Evolutionary conservation across 805 yeast species (phyloP), one percentile per base, ranked within the genome.

Genomic region (Lipomyces sp.): DNA sequence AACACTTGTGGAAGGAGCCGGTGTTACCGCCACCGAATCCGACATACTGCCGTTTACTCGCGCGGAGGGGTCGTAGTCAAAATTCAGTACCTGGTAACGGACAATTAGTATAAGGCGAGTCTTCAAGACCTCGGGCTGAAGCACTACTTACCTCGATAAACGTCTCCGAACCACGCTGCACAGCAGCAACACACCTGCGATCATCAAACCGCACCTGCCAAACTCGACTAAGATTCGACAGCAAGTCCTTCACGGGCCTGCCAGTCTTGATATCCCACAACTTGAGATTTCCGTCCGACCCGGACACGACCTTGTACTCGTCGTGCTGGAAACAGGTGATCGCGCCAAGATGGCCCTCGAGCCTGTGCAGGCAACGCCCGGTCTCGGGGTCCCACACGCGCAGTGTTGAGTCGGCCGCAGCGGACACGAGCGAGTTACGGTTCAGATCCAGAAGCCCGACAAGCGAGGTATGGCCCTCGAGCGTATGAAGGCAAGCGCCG

Each of bases 181-280:
- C 93, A 0, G 98, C 98, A 19, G 95, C 91, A 34, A 91, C 86
- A 64, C 97, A 85, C 45, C 89, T 76, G 52, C 84, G 78, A 58
- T 82, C 80, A 63, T 88, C 95, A 62, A 89, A 87, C 61, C 84
- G 79, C 2, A 91, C 96, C 60, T 93, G 96, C 98, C 98, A 93
- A 32, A 91, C 88, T 34, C 86, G 84, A 8, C 93, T 95, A 23
- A 83, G 82, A 64, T 84, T 90, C 2, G 78, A 73, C 41, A 90
- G 70, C 47, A 93, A 68, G 58, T 88, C 89, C 19, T 78, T 70
- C 48, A 90, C 79, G 53, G 84, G 77, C 62, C 76, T 75, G 0
- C 98, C 98, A 2, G 84, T 81, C 54, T 79, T 75, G 34, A 88
- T 77, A 64, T 90, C 86, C 88, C 96, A 93, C 42, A 93, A 73